Evolutionary conservation across 768 basidiomycete species (phyloP).

Genomic region (Termitomyces sp.): DNA sequence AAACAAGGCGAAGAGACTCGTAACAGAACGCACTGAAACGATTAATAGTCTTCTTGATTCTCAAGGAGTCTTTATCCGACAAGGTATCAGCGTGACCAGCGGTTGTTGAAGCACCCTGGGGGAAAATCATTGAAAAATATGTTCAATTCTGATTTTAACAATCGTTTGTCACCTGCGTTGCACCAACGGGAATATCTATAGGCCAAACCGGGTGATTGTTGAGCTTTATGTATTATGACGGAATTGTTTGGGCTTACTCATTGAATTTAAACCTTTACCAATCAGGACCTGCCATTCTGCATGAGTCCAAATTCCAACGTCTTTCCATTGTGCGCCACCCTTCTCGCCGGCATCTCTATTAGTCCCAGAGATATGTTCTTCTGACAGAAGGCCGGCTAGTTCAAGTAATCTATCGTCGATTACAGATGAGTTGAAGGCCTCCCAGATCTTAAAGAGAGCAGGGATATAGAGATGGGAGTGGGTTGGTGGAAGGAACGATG

Average conservation of each 20-base stretch:
- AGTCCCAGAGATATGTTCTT: constrained; percentile 66
- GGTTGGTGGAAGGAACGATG: constrained; percentile 73
- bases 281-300: constrained; percentile 82
- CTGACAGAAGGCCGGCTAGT: constrained; percentile 64
- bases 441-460: constrained; percentile 72
- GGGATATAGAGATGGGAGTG: constrained; percentile 70
- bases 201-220: not conserved
- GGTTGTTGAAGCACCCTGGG: constrained; percentile 61
- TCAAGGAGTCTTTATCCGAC: constrained; percentile 52
- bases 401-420: constrained; percentile 77
- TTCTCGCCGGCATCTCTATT: constrained; percentile 51
- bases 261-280: constrained; percentile 77
- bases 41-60: constrained; percentile 70
- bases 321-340: constrained; percentile 66
- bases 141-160: not conserved
- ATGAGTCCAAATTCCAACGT: constrained; percentile 88
- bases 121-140: not conserved
- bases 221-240: not conserved
- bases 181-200: constrained; percentile 71
- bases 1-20: not conserved
- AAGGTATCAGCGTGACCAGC: constrained; percentile 68
- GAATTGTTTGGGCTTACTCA: constrained; percentile 50
- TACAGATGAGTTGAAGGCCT: constrained; percentile 71
- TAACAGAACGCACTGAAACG: constrained; percentile 49
- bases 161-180: constrained; percentile 48